Conservation (phyloP, 805 yeast genomes). For the Danielozyma ontarioensis region DNA sequence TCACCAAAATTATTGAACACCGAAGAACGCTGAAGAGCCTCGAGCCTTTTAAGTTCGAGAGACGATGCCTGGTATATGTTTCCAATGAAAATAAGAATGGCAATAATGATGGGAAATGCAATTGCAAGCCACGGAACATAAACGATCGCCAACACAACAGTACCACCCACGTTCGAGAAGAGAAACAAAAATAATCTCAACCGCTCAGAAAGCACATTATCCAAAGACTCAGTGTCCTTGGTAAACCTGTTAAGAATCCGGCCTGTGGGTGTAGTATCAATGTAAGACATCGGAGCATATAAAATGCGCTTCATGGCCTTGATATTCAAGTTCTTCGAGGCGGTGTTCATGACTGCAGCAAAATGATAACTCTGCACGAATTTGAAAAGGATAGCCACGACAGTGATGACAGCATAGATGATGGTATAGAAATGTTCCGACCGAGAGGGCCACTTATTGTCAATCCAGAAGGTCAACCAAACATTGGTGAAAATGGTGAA, state of each 20-base stretch:
- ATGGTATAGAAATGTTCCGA: constrained; percentile 66
- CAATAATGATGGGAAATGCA: constrained; percentile 50
- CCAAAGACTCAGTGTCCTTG: constrained; percentile 80
- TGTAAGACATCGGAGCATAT: constrained; percentile 75
- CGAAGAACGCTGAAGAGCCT: constrained; percentile 63
- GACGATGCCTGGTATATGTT: constrained; percentile 65
- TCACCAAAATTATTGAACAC: constrained; percentile 73
- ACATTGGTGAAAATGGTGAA: constrained; percentile 53
- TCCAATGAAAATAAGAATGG: constrained; percentile 41
- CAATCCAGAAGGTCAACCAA: constrained; percentile 84
- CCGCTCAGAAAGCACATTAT: constrained; percentile 72
- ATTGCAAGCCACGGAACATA: constrained; percentile 75
- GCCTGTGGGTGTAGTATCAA: constrained; percentile 87
- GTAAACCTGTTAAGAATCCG: constrained; percentile 82
- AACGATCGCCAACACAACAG: constrained; percentile 57
- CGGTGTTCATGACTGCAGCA: constrained; percentile 43
- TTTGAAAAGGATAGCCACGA: constrained; percentile 43
- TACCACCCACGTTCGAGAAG: constrained; percentile 53
- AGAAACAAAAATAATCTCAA: constrained; percentile 56
- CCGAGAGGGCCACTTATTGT: constrained; percentile 42
- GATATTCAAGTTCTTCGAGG: constrained; percentile 57
- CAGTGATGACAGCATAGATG: constrained; percentile 57
- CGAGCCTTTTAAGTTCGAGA: constrained; percentile 72
- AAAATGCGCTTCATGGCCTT: constrained; percentile 56
- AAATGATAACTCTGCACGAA: constrained; percentile 14